phyloP scores from a whole-genome alignment of 257 asterid species.

The Fraxinus pennsylvanica region DNA sequence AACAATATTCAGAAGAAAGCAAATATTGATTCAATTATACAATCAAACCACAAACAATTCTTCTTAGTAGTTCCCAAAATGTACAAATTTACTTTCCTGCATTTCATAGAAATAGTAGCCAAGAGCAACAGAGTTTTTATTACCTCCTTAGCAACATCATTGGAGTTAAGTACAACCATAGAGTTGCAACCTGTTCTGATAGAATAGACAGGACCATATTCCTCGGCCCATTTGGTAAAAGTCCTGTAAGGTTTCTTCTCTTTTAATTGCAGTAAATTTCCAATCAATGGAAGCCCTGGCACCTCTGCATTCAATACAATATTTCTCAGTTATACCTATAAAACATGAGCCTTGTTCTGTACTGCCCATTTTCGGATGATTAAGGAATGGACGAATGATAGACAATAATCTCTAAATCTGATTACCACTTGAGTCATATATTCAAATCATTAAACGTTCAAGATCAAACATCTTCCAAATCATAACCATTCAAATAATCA shows the following conservation, averaged over 20 bases:
- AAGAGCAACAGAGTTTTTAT: neutral
- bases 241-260: slow-evolving; percentile 76
- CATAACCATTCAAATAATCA: neutral
- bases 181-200: slow-evolving; percentile 56
- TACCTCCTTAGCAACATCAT: slow-evolving; percentile 66
- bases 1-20: no score
- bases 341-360: neutral
- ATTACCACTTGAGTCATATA: neutral
- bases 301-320: slow-evolving; percentile 47
- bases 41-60: neutral
- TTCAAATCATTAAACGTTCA: neutral
- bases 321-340: slow-evolving; percentile 2
- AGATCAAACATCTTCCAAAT: neutral
- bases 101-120: neutral
- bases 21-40: neutral
- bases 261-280: slow-evolving; percentile 65
- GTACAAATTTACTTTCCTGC: neutral
- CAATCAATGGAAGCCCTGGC: slow-evolving; percentile 64
- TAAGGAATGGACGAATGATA: neutral
- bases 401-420: neutral
- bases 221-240: slow-evolving; percentile 62
- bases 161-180: slow-evolving; percentile 55
- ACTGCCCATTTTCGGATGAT: neutral
- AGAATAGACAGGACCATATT: slow-evolving; percentile 65
- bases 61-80: neutral